Conservation (phyloP, 78 protist species). For the Dictyostelium brefeldianum region DNA sequence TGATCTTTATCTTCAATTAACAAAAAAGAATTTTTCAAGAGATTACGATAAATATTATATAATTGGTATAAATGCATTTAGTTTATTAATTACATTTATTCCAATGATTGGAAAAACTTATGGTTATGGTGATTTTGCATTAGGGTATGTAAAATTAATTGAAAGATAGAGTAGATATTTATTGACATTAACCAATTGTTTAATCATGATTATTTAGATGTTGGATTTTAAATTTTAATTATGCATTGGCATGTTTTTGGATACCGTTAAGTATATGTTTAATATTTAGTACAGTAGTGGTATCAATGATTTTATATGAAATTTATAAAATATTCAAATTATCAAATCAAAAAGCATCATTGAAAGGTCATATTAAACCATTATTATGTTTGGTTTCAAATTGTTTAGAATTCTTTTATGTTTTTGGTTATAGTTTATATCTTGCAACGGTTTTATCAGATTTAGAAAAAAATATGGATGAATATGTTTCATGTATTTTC, state of each 20-base stretch:
- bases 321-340: background rate
- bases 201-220: no score
- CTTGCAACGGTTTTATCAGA: background rate
- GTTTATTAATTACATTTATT: constrained; percentile 10
- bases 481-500: background rate
- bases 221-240: constrained; percentile 14
- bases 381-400: background rate
- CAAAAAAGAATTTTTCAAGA: background rate
- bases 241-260: constrained; percentile 47
- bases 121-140: constrained; percentile 6
- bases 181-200: no score
- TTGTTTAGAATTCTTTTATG: constrained; percentile 18
- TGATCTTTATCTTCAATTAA: constrained; percentile 22
- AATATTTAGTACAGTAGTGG: background rate
- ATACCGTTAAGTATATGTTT: constrained; percentile 19
- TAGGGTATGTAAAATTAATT: no score
- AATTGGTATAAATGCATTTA: background rate
- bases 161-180: no score
- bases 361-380: constrained; percentile 22
- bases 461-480: background rate
- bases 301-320: constrained; percentile 32
- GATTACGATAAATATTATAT: background rate
- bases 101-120: constrained; percentile 11
- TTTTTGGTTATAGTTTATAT: background rate
- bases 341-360: background rate